Conservation (phyloP, 225 moss, liverwort and hornwort genomes). For the Straminergon stramineum region DNA sequence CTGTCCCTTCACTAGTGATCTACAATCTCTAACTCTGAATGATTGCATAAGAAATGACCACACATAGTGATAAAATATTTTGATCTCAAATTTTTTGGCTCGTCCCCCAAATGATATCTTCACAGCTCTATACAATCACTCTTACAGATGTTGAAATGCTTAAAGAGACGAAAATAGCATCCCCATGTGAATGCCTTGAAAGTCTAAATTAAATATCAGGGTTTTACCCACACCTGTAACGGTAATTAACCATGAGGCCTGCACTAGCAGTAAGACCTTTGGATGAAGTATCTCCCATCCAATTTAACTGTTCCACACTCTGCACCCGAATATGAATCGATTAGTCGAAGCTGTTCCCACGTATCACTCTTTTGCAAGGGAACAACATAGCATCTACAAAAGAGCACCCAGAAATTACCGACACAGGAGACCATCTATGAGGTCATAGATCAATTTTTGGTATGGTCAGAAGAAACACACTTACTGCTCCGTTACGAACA, state of each 20-base stretch:
- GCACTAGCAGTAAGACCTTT: constrained; percentile 71
- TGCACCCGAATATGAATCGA: constrained; percentile 3
- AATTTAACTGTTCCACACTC: constrained; percentile 83
- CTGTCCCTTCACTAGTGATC: background rate
- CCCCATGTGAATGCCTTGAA: background rate
- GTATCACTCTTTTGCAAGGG: background rate
- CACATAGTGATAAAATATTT: background rate
- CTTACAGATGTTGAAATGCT: background rate
- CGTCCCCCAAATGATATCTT: background rate
- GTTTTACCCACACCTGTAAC: constrained; percentile 52
- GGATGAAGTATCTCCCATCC: constrained; percentile 82
- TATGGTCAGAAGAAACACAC: background rate
- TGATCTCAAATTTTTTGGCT: background rate
- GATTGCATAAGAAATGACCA: background rate
- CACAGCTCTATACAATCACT: background rate
- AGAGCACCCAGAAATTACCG: background rate
- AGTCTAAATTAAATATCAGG: background rate
- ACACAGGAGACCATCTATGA: background rate
- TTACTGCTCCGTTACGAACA: constrained; percentile 85
- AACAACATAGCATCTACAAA: background rate
- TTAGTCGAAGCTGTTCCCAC: background rate
- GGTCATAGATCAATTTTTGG: background rate
- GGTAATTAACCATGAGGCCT: constrained; percentile 88
- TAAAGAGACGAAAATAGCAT: background rate
- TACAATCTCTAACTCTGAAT: background rate